These are phyloP conservation scores for Rhododendron molle DNA, from an alignment of 148 eudicot species.

Conservation along the genomic window DNA sequence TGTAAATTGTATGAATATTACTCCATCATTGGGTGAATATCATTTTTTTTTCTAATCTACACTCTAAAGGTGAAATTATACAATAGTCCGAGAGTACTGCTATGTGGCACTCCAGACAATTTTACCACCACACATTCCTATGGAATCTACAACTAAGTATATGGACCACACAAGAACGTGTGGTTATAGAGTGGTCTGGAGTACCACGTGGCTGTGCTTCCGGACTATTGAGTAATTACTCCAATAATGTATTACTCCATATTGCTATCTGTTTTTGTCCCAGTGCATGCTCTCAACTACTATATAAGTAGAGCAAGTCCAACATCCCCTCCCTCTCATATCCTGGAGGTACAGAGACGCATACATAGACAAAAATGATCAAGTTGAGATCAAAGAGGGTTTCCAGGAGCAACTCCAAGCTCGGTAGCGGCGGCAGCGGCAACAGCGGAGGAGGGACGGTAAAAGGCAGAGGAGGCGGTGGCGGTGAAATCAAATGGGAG, in stretches of 20 bases:
- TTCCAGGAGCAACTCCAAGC: slow-evolving; percentile 40
- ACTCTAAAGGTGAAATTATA: no score
- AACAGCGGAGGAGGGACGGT: slow-evolving; percentile 6
- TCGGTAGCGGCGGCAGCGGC: slow-evolving; percentile 6
- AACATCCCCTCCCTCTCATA: slow-evolving; percentile 8
- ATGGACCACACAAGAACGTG: no score
- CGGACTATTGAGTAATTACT: no score
- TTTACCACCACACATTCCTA: no score
- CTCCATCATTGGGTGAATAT: background rate
- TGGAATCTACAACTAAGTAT: no score
- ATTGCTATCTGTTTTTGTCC: slow-evolving; percentile 10
- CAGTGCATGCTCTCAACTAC: slow-evolving; percentile 11
- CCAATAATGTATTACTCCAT: background rate
- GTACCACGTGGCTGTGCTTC: no score
- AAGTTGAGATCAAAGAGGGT: slow-evolving; percentile 46
- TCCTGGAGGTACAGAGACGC: background rate
- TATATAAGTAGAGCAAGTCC: slow-evolving; percentile 15
- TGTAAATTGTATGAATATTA: background rate
- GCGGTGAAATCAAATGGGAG: slow-evolving; percentile 55
- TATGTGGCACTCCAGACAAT: no score
- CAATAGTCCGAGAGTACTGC: accelerated
- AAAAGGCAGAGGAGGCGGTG: slow-evolving; percentile 10
- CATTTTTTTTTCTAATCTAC: background rate
- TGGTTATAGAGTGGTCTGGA: no score
- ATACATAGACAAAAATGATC: slow-evolving; percentile 21